Conservation (phyloP, 768 basidiomycete species). For the Pleurotus sapidus region DNA sequence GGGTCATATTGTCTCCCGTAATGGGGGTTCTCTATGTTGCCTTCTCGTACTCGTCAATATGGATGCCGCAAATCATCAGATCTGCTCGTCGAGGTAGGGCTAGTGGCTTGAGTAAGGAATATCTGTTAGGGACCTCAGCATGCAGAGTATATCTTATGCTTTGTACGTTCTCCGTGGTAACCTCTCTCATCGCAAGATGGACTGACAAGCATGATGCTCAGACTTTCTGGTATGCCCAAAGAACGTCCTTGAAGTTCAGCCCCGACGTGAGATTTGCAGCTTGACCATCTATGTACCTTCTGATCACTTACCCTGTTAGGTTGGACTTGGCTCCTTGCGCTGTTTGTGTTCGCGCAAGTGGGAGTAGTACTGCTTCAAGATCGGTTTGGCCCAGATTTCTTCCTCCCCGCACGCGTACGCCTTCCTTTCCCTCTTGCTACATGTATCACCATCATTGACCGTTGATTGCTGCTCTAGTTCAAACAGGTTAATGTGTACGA, state of each 20-base stretch:
- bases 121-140: conserved; percentile 73
- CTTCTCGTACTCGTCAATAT: conserved; percentile 73
- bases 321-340: conserved; percentile 62
- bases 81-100: conserved; percentile 68
- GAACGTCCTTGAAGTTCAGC: conserved; percentile 82
- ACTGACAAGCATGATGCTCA: conserved; percentile 22
- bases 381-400: conserved; percentile 76
- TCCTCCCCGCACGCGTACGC: conserved; percentile 69
- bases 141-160: conserved; percentile 69
- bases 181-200: too few species aligned
- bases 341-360: conserved; percentile 63
- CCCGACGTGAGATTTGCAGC: conserved; percentile 50
- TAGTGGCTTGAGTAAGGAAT: conserved; percentile 66
- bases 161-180: conserved; percentile 47
- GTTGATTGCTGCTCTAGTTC: conserved; percentile 38
- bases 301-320: conserved; percentile 29
- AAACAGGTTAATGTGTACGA: conserved; percentile 63
- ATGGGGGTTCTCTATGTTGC: conserved; percentile 66
- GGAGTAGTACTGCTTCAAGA: conserved; percentile 69
- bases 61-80: conserved; percentile 83
- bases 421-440: neutral
- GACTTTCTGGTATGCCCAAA: conserved; percentile 82
- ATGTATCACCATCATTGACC: neutral
- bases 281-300: neutral
- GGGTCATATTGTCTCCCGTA: conserved; percentile 66